These are phyloP conservation scores for Aquilaria sinensis DNA, from an alignment of 345 rosid genomes.

Conservation along the genomic window DNA sequence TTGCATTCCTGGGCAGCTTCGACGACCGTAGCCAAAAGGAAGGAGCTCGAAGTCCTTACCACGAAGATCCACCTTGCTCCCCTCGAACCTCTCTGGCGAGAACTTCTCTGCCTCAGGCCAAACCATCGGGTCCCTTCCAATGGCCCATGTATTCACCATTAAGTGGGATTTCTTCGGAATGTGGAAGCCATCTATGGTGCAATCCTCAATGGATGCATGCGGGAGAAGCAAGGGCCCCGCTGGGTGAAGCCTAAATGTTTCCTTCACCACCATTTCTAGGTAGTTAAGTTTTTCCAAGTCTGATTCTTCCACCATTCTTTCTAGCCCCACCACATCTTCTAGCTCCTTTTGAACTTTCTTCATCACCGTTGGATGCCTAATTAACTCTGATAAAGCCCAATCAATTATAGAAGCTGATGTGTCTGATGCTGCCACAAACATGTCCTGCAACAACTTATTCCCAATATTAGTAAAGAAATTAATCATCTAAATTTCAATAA, in stretches of 20 bases:
- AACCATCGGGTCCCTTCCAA: constrained; percentile 31
- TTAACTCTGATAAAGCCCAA: constrained; percentile 29
- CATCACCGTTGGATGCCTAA: constrained; percentile 26
- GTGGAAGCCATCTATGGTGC: constrained; percentile 22
- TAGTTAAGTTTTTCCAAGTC: constrained; percentile 28
- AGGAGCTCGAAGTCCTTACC: constrained; percentile 40
- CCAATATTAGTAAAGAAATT: no score
- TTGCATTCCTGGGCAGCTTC: constrained; percentile 40
- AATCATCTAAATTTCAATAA: no score
- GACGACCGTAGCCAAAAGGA: constrained; percentile 42
- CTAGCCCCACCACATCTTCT: constrained; percentile 26
- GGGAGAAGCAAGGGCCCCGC: constrained; percentile 28
- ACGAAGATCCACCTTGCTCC: constrained; percentile 18
- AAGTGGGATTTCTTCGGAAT: constrained; percentile 29
- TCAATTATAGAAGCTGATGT: constrained; percentile 30
- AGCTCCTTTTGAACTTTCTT: constrained; percentile 35
- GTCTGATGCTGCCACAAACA: constrained; percentile 22
- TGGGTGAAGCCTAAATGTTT: constrained; percentile 45
- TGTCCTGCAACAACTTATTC: constrained; percentile 17
- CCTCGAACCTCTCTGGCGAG: constrained; percentile 35
- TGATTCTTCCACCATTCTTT: constrained; percentile 39
- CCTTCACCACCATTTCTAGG: constrained; percentile 39
- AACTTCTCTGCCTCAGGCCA: constrained; percentile 36
- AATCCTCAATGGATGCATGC: constrained; percentile 25
- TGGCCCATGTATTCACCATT: constrained; percentile 31